Base-by-base conservation (phyloP, 2,329 filamentous ascomycete species). In the Fusarium haematococcum region DNA sequence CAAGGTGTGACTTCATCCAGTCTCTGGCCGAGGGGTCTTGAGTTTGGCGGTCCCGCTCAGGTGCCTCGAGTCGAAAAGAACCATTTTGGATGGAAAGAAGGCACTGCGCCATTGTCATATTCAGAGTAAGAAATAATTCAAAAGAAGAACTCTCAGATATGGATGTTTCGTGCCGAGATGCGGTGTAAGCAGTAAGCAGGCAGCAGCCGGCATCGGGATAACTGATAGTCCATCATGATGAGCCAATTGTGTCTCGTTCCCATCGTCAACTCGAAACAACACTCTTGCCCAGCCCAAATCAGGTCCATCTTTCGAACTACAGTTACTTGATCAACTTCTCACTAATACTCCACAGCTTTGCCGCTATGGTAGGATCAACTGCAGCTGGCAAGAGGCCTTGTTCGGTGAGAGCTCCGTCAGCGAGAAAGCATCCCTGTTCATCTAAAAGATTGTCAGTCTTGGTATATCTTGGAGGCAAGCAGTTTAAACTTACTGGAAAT, bases 181-280 rank as follows among this genome's bases (percentile, higher is more conserved):
- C 27, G 48, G 50, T 33, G 45, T 50, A 50, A 27, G 43, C 11
- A 37, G n/a, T 6, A 20, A 43, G 45, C 45, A 54, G 27, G 50
- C 50, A 54, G 50, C 50, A 54, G 50, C 50, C 50, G 50, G 50
- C 50, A 54, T 54, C 50, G 50, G 50, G 50, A 54, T 54, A 54
- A 54, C 27, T 54, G 50, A 54, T 54, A 54, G 50, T 54, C 50
- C 27, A 54, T 20, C 9, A 16, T 33, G 27, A 54, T 32, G 18
- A 54, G 2, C 27, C 50, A 54, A 54, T 54, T 54, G 50, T 33
- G 4, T 54, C 6, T 33, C 11, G 48, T 32, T 4, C 1, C 6
- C 16, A 11, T 52, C 16, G 13, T n/a, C 18, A 30, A 50, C 10
- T n/a, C 10, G 23, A 50, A 52, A 30, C 18, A 2, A 14, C 18